Evolutionary conservation across 176 grass and related monocot genomes (phyloP), one percentile per base, ranked within the genome.

Genomic region (Oryza glumipatula): DNA sequence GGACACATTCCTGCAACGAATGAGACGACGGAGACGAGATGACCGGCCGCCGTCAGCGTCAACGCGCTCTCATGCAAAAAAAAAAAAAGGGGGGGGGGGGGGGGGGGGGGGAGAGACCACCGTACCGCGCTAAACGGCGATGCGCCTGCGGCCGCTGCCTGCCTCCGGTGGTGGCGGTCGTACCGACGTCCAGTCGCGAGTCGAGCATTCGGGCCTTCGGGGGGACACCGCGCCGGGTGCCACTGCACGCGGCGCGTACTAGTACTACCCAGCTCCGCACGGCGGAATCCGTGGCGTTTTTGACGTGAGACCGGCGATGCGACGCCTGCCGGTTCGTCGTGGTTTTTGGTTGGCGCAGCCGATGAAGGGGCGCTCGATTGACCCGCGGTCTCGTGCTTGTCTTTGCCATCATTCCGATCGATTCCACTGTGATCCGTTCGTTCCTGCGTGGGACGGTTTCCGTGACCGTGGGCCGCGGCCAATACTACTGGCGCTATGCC

Each of bases 1-100:
- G 28, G 28, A 12, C 70, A 51, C 79, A 12, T 79, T 65, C 78
- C 89, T 11, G 47, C 77, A 68, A 46, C 16, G 47, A 70, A 7
- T 43, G 78, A 82, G 17, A 36, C 35, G 35, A 36, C 35, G 83
- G 83, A 84, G 76, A 35, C 1, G 88, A 87, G 65, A 35, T 72
- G 90, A 89, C 90, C 30, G 80, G 65, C 72, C 36, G 74, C 69
- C 70, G 76, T 86, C 90, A 14, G 49, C 12, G 43, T 90, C 83
- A 28, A n/a, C 58, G 21, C 65, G 51, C 77, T 65, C 78, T n/a
- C 32, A 12, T 44, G 84, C 38, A 61, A 71, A 72, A 72, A 81
- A 49, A 22, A 68, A 11, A 30, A 30, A 2, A 0, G 1, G 2
- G 28, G 2, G 28, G 2, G 28, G 1, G 26, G 1, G 0, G 23